These are phyloP conservation scores for Sesbania bispinosa DNA, from an alignment of 306 rosid species.

Conservation along the genomic window DNA sequence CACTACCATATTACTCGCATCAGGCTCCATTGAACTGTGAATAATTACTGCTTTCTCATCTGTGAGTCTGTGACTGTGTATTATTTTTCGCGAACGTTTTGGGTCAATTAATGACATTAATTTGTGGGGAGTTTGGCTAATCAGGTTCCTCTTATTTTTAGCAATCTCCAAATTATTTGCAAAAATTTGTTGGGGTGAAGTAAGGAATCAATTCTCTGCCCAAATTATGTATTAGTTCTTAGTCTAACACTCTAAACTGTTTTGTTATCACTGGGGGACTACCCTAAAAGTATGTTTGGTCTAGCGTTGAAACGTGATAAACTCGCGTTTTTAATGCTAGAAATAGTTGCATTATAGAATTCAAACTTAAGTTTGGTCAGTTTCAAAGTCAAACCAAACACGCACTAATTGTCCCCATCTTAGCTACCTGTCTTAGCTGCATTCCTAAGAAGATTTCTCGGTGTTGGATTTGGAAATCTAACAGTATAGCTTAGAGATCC, in stretches of 20 bases:
- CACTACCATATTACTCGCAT: neutral
- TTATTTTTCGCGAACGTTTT: neutral
- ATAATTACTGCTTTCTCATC: neutral
- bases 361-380: too few relatives aligned
- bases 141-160: neutral
- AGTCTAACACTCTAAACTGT: neutral
- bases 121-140: neutral
- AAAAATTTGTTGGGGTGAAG: neutral
- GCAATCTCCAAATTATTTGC: neutral
- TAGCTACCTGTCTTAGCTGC: neutral
- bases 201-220: neutral
- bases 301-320: too few relatives aligned
- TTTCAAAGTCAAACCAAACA: too few relatives aligned
- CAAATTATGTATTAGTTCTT: neutral
- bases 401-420: neutral
- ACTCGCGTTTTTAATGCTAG: too few relatives aligned
- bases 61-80: too few relatives aligned
- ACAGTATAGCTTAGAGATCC: neutral
- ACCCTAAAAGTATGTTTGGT: too few relatives aligned
- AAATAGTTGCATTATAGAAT: too few relatives aligned
- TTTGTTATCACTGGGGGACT: neutral
- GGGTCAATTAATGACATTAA: neutral
- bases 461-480: neutral
- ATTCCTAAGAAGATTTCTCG: neutral
- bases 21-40: neutral